Evolutionary conservation across 2,329 filamentous ascomycete species (phyloP), one percentile per base, ranked within the genome.

Genomic region (Fusarium xyrophilum): DNA sequence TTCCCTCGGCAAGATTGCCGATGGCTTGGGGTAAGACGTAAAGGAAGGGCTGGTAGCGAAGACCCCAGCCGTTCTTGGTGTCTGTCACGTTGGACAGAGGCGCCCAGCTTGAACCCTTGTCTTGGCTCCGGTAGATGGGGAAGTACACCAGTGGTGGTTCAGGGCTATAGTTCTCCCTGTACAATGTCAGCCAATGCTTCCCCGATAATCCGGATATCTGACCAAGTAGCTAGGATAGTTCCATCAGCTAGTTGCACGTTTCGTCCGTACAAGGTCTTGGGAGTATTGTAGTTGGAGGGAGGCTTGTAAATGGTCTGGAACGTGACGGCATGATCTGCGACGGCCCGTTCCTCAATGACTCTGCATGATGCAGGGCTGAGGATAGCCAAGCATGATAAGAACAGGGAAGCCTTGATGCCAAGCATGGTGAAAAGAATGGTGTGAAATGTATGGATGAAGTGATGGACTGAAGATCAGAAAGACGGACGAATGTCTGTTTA

Each of bases 11-110:
- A 73, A 84, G 91, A 2, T 81, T 79, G 17, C 84, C 89, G 53
- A 91, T 80, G 7, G 78, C 74, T 43, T 84, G 79, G 0, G 87
- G 84, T 6, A 92, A 81, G 63, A 87, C 83, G 71, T 90, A 91
- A 8, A 92, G 80, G 75, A 87, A 86, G 0, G 90, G 90, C 71
- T 92, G 90, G 73, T 91, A 91, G n/a, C 88, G 83, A 50, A 91
- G 77, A 21, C 90, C 90, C 79, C 85, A 88, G 30, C 84, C 84
- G 65, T 90, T 88, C 33, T 85, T 86, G 52, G 85, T 82, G 73
- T 92, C 90, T 5, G 85, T 80, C 11, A 92, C 86, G 11, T 82
- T 82, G 4, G 88, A 86, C 48, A 90, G 81, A 73, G 89, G 83
- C 12, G 81, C 79, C 89, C 89, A 92, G 4, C 84, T 87, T 32